Base-by-base conservation (phyloP, 441 rosid species). In the Monsonia emarginata region DNA sequence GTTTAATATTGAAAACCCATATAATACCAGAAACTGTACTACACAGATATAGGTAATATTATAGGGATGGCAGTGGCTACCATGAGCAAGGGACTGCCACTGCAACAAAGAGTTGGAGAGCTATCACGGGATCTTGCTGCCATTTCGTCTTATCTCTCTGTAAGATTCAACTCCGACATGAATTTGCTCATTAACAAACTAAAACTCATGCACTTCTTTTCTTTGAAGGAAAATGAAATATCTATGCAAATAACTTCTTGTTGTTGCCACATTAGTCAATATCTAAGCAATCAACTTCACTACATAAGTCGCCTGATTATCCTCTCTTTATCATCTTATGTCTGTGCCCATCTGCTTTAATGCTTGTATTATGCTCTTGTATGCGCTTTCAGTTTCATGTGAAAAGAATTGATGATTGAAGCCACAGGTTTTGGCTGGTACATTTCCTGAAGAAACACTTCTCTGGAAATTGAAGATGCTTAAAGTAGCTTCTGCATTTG, bases 401-500 rank as follows among this genome's bases (percentile, higher is more conserved):
- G 61, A 65, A 69, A 66, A 52, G 25, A 69, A 61, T 59, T 74
- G 73, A 66, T 76, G 16, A 34, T 72, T 68, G 68, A 32, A 50
- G 42, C 67, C 59, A 42, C 84, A 88, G 94, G 78, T 79, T 71
- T 73, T 83, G 60, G 64, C 76, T 42, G 80, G 80, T 67, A 74
- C 83, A 34, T 65, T 84, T 26, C 87, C 88, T 0, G 78, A 69
- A 69, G 81, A 78, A 72, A 80, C 90, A 7, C 77, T 88, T 66
- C 68, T 66, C 13, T 85, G 90, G 94, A 85, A 86, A 75, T 79
- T 85, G 67, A 72, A 75, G 34, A 69, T 88, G 83, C 82, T 85
- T 57, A 76, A 78, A 65, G 72, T 80, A 6, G 85, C 85, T 63
- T 80, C 84, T 61, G 81, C 79, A 58, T 75, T 48, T 66, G 75